Percentiles rank a stretch among this genome's conserved stretches.
Evolutionary conservation across 331 rosid species (phyloP).

Genomic region (Prunus yedoensis): DNA sequence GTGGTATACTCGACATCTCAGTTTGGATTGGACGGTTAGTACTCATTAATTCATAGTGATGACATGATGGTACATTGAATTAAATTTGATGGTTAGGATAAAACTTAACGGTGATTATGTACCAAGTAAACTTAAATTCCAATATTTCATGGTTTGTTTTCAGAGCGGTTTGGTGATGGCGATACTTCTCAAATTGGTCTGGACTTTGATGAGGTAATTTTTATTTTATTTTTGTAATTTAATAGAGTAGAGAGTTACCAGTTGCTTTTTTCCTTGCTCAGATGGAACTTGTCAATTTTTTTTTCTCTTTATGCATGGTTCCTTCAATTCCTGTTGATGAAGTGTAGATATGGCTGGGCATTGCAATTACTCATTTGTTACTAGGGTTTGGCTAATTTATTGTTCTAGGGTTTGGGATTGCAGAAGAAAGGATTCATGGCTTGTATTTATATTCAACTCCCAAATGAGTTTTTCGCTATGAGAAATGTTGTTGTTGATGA

Average conservation of each 20-base stretch:
- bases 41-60: conserved; percentile 1
- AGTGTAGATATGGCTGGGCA: not conserved
- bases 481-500: not conserved
- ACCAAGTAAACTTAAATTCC: conserved; percentile 16
- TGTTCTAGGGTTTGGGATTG: conserved; percentile 8
- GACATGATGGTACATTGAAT: conserved; percentile 12
- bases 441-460: not conserved
- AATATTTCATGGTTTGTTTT: conserved; percentile 27
- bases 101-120: conserved; percentile 9
- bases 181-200: conserved; percentile 97
- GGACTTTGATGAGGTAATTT: conserved; percentile 92
- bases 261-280: not conserved
- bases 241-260: not conserved
- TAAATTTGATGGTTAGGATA: not conserved
- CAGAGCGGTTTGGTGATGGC: conserved; percentile 99
- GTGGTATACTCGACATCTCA: conserved; percentile 87
- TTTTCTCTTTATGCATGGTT: not conserved
- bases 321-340: not conserved
- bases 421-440: not conserved
- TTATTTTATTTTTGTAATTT: conserved; percentile 5
- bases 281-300: not conserved
- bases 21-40: conserved; percentile 96
- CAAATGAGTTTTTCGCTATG: not conserved
- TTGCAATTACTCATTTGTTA: not conserved
- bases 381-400: not conserved